Evolutionary conservation across 345 rosid genomes (phyloP), one percentile per base, ranked within the genome.

Genomic region (Sonneratia alba): DNA sequence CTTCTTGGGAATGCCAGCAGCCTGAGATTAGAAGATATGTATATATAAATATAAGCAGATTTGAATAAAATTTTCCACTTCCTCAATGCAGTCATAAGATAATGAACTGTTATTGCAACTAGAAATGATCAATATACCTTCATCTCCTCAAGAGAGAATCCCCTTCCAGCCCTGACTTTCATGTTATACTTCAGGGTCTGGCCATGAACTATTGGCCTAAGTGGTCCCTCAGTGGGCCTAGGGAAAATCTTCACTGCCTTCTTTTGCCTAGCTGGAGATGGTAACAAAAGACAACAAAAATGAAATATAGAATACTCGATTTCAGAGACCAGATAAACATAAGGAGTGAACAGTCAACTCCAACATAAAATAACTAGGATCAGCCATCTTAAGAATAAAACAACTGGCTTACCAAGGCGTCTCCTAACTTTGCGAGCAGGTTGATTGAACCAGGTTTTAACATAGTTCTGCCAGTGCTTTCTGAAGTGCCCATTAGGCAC

Each of bases 401-500:
- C 21, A 40, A 47, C 19, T 47, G 21, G 48, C 40, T 42, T 1
- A 86, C 90, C 90, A 19, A 76, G 76, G 70, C 90, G 83, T 80
- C 97, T 82, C 18, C 97, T 79, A 24, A 86, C 78, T 76, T 88
- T 88, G 67, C 93, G 79, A 49, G 97, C 92, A 11, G 97, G 97
- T 61, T 91, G 94, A 78, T 91, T 88, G 71, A 91, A 88, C 97
- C 97, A 88, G 7, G 97, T 91, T 80, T 83, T 91, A 32, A 91
- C 92, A 81, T 83, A 80, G 81, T 91, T 87, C 43, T 88, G 91
- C 96, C 96, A 91, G 72, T 91, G 90, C 81, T 91, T 91, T 78
- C 80, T 87, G 70, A 91, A 91, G 78, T 91, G 96, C 3, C 85
- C 84, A 66, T 45, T 83, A 2, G 93, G 90, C 42, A 91, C 75